Base-by-base conservation (phyloP, 2,329 filamentous ascomycete genomes). In the Fusarium nurragi region DNA sequence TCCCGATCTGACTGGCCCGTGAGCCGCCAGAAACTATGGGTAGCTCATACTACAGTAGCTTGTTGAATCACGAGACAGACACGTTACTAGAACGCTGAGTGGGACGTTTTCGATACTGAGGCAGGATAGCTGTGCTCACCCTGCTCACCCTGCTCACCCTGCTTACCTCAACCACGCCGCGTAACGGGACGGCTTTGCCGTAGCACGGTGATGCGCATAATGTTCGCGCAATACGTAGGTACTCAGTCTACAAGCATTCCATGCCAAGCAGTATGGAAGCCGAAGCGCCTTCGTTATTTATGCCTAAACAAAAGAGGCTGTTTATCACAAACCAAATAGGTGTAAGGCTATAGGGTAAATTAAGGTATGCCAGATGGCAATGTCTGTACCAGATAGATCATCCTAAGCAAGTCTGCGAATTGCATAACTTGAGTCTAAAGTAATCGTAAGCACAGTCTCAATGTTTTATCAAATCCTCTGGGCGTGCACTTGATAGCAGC, bases 21-120 rank as follows among this genome's bases (percentile, higher is more conserved):
- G 39, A 30, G 53, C 45, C 45, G 40, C 37, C 25, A 41, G 23
- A 54, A 43, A 18, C 54, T 39, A 53, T 13, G 26, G 26, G 14
- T 30, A 30, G 26, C 62, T 55, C 45, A 56, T 45, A n/a, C n/a
- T n/a, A n/a, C n/a, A n/a, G n/a, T n/a, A 50, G 30, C 30, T 53
- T n/a, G 51, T 53, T 37, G 49, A 60, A 71, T 65, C 66, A 66
- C 48, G 58, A 70, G 68, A 70, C 56, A 46, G 38, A 51, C 64
- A 58, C 55, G 66, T 64, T 68, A 71, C 54, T 55, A 61, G 50
- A 34, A 43, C 53, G 52, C 38, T 37, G 32, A 40, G 65, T 70
- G 67, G 67, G 53, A 67, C 61, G 69, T 70, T 71, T 69, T 47
- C 16, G 26, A 32, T 34, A 32, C 6, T 10, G n/a, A 36, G 34